Conservation (phyloP, 169 alveolate species). For the Toxoplasma gondii region DNA sequence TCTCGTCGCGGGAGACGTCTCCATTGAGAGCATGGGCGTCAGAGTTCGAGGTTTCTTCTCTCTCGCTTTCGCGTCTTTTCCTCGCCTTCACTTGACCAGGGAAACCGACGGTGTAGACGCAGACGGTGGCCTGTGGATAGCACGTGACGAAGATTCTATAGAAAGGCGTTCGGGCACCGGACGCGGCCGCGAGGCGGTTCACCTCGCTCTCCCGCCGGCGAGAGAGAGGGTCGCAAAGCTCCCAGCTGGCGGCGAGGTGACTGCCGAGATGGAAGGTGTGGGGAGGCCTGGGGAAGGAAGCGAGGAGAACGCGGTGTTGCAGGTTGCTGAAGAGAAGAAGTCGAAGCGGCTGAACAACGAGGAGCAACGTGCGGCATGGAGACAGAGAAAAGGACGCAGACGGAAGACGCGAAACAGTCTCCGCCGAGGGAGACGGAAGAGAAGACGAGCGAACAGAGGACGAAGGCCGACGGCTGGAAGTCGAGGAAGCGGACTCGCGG, state of each 20-base stretch:
- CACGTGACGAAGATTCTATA: conserved; percentile 28
- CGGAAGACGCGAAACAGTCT: not conserved
- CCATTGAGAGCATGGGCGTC: no score
- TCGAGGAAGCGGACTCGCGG: not conserved
- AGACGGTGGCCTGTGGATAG: conserved; percentile 21
- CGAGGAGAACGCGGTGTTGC: conserved; percentile 8
- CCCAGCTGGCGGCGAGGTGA: conserved; percentile 5
- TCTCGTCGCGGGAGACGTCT: no score
- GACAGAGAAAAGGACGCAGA: conserved; percentile 12
- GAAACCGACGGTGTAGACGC: not conserved
- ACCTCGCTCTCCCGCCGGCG: not conserved
- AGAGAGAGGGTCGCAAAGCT: not conserved
- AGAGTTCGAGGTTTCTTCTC: not conserved
- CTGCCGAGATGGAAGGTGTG: not conserved
- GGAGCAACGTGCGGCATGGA: not conserved
- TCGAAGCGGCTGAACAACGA: conserved; percentile 28
- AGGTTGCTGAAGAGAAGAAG: conserved; percentile 29
- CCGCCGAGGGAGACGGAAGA: not conserved
- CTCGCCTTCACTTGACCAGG: not conserved
- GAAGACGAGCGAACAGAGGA: not conserved
- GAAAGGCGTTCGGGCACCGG: not conserved
- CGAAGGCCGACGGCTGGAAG: not conserved
- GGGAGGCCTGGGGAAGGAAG: not conserved
- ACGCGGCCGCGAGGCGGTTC: not conserved
- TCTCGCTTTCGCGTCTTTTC: not conserved